Percentiles rank a stretch among this genome's conserved stretches.
Evolutionary conservation across 495 filamentous ascomycete genomes (phyloP).

Genomic region (Hypoxylon lienhwacheense): DNA sequence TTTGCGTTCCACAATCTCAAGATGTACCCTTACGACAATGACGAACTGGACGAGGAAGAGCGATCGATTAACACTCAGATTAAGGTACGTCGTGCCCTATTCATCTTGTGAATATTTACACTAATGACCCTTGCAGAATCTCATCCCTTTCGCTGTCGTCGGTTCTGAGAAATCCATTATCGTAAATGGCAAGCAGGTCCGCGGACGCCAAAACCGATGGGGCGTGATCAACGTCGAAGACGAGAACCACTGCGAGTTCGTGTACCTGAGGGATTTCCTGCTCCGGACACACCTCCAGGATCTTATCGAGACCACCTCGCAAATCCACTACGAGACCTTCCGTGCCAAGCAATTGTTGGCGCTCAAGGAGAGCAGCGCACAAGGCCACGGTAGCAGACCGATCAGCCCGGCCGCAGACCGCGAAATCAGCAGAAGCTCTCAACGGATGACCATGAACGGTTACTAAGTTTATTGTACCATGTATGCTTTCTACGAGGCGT

Average conservation of each 20-base stretch:
- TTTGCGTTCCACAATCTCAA: constrained; percentile 99
- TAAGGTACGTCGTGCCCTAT: constrained; percentile 64
- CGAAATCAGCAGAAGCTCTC: constrained; percentile 93
- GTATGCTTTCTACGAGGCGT: constrained; percentile 36
- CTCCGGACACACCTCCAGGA: constrained; percentile 96
- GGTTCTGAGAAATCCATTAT: constrained; percentile 97
- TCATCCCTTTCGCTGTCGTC: constrained; percentile 97
- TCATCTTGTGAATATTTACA: background rate
- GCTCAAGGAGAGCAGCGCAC: constrained; percentile 94
- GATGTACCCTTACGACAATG: constrained; percentile 99
- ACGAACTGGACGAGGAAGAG: constrained; percentile 97
- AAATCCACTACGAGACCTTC: constrained; percentile 99
- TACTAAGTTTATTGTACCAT: constrained; percentile 59
- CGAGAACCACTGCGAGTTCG: constrained; percentile 99
- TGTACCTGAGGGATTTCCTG: constrained; percentile 96
- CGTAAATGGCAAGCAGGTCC: constrained; percentile 95
- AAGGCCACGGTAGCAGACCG: constrained; percentile 82
- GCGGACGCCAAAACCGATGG: constrained; percentile 98
- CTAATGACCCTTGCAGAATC: constrained; percentile 61
- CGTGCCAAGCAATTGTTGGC: constrained; percentile 97
- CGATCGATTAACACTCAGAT: constrained; percentile 90
- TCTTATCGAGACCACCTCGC: constrained; percentile 98
- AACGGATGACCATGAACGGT: constrained; percentile 97
- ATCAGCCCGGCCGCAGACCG: constrained; percentile 93
- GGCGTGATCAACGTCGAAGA: constrained; percentile 99